Conservation (phyloP, 108 stramenopile genomes). For the Fistulifera pelliculosa region DNA sequence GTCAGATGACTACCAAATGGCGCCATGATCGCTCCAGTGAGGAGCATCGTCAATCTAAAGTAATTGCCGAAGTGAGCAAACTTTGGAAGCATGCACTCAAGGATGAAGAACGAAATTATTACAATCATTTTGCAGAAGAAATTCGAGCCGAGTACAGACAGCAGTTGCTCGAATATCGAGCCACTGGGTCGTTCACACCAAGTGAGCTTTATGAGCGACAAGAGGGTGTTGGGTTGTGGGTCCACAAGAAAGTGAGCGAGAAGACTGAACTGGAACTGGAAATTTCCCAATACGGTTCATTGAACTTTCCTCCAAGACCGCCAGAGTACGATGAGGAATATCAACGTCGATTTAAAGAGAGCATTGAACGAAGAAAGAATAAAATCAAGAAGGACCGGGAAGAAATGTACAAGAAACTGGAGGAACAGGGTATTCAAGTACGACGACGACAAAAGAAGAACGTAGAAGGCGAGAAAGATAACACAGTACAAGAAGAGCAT, state of each 20-base stretch:
- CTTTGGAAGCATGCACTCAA: slow-evolving; percentile 55
- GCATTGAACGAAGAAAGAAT: slow-evolving; percentile 5
- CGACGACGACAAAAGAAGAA: background rate
- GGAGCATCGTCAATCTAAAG: slow-evolving; percentile 60
- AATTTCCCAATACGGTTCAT: slow-evolving; percentile 50
- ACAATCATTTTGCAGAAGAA: slow-evolving; percentile 52
- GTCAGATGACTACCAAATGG: slow-evolving; percentile 79
- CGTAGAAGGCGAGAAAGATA: no score
- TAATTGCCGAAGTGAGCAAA: slow-evolving; percentile 55
- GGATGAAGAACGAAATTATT: slow-evolving; percentile 45
- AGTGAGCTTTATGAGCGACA: slow-evolving; percentile 27
- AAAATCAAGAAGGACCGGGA: slow-evolving; percentile 20
- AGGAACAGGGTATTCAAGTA: background rate
- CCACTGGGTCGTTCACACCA: slow-evolving; percentile 55
- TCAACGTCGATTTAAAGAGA: slow-evolving; percentile 22
- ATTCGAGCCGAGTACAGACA: slow-evolving; percentile 47
- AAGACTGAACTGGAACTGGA: slow-evolving; percentile 71
- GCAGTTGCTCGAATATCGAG: slow-evolving; percentile 59
- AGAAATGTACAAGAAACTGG: background rate
- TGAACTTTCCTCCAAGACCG: slow-evolving; percentile 56
- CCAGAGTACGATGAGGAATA: slow-evolving; percentile 49
- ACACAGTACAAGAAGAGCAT: no score
- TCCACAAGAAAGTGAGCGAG: slow-evolving; percentile 26
- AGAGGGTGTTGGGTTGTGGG: slow-evolving; percentile 53
- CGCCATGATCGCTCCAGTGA: slow-evolving; percentile 74